phyloP scores from a whole-genome alignment of 2,329 filamentous ascomycete genomes.

The Teratosphaeria viscida region DNA sequence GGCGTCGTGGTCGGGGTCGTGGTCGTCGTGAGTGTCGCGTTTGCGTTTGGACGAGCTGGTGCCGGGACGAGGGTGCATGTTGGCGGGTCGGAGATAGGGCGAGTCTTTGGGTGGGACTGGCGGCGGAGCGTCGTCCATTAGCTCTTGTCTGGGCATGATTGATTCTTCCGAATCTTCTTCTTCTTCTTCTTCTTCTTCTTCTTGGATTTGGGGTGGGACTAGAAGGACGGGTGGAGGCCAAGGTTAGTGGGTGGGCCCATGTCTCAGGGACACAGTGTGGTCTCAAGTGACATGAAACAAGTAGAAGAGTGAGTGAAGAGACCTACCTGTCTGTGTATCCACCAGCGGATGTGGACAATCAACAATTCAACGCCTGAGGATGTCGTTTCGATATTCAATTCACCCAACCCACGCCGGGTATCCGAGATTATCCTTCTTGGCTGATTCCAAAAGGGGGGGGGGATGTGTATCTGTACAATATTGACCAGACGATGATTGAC shows the following conservation, averaged over 20 bases:
- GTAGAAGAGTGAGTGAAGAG: background rate
- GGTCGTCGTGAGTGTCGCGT: slow-evolving; percentile 11
- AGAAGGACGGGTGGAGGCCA: background rate
- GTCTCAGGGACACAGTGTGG: background rate
- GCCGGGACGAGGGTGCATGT: slow-evolving; percentile 12
- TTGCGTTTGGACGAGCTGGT: slow-evolving; percentile 23
- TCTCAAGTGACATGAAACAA: background rate
- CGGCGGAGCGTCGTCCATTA: slow-evolving; percentile 17
- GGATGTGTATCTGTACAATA: background rate
- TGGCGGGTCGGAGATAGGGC: slow-evolving; percentile 5
- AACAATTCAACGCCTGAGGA: too few species aligned
- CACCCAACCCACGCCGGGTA: too few species aligned
- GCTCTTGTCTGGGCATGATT: background rate
- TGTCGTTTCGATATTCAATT: too few species aligned
- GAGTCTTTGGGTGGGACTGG: slow-evolving; percentile 23
- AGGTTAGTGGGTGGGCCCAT: background rate
- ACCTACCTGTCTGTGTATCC: background rate
- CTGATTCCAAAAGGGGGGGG: too few species aligned
- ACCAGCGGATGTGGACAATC: too few species aligned
- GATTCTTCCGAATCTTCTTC: too few species aligned
- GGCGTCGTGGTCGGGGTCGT: background rate
- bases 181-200: too few species aligned
- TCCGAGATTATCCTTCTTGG: too few species aligned
- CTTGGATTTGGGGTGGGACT: background rate
- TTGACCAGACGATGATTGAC: background rate